phyloP scores from a whole-genome alignment of 192 early-diverging fungal genomes.

The Coemansia umbellata region DNA sequence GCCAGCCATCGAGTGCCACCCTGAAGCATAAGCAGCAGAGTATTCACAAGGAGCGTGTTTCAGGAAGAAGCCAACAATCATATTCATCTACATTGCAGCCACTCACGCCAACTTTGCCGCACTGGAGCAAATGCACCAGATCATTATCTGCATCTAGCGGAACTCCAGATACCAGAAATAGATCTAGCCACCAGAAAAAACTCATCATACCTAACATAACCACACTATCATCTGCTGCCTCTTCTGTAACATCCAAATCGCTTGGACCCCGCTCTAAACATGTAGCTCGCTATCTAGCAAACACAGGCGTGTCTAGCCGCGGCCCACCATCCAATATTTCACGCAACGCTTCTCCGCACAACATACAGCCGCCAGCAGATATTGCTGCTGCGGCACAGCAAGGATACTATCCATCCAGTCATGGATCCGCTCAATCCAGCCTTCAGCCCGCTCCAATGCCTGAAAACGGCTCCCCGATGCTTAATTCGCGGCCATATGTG shows the following conservation, averaged over 20 bases:
- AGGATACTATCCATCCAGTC: neutral
- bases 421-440: no score
- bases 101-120: slow-evolving; percentile 19
- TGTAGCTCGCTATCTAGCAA: slow-evolving; percentile 24
- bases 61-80: neutral
- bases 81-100: slow-evolving; percentile 2
- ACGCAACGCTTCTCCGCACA: slow-evolving; percentile 16
- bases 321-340: slow-evolving; percentile 1
- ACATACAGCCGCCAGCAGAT: slow-evolving; percentile 5
- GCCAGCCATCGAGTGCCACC: slow-evolving; percentile 5
- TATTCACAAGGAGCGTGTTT: no score
- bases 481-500: slow-evolving; percentile 6
- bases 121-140: slow-evolving; percentile 19
- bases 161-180: neutral
- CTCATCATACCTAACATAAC: slow-evolving; percentile 1
- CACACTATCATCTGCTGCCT: neutral
- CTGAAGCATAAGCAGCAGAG: neutral
- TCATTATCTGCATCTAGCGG: neutral
- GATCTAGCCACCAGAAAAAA: neutral
- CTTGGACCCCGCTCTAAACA: neutral
- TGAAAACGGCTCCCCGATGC: slow-evolving; percentile 25
- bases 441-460: no score
- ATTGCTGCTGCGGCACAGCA: slow-evolving; percentile 7
- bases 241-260: neutral
- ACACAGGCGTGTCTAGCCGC: neutral